These are phyloP conservation scores for Leccinum sublutescens DNA, from an alignment of 768 basidiomycete species.

Conservation along the genomic window DNA sequence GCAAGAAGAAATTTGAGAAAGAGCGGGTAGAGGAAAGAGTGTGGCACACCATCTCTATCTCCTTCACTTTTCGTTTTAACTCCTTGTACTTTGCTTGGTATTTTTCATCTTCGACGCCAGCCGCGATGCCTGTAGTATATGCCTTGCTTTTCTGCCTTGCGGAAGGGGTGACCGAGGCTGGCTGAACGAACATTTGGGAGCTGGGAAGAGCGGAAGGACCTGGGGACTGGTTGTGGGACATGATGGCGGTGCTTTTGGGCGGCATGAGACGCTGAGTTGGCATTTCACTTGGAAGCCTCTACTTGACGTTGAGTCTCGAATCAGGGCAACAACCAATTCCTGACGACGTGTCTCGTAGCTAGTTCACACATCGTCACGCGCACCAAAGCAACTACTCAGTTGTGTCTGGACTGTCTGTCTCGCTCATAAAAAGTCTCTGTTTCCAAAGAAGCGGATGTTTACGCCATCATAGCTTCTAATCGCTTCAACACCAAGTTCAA, in stretches of 20 bases:
- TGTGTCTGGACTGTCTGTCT: not conserved
- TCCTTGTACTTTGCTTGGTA: constrained; percentile 89
- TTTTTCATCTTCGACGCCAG: constrained; percentile 81
- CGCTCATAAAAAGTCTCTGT: not conserved
- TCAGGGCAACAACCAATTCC: constrained; percentile 13
- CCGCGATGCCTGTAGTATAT: constrained; percentile 61
- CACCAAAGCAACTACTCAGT: not conserved
- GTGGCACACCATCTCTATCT: constrained; percentile 72
- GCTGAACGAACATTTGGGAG: constrained; percentile 36
- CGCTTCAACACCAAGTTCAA: constrained; percentile 7
- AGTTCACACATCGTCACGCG: constrained; percentile 2
- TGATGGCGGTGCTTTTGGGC: constrained; percentile 44
- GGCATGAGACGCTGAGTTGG: constrained; percentile 31
- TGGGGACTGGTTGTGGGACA: constrained; percentile 66
- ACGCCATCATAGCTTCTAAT: constrained; percentile 1
- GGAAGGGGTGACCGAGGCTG: constrained; percentile 30
- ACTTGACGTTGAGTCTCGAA: constrained; percentile 30
- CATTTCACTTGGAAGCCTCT: constrained; percentile 23
- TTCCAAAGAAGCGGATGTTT: not conserved
- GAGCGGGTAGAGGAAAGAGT: not conserved
- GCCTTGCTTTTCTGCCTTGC: constrained; percentile 48
- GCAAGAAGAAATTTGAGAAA: constrained; percentile 11
- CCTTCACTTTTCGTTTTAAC: constrained; percentile 82
- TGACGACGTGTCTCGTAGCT: constrained; percentile 13
- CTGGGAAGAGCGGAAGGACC: constrained; percentile 44